phyloP scores from a whole-genome alignment of 2,329 filamentous ascomycete genomes.

The Bimuria novae-zelandiae region DNA sequence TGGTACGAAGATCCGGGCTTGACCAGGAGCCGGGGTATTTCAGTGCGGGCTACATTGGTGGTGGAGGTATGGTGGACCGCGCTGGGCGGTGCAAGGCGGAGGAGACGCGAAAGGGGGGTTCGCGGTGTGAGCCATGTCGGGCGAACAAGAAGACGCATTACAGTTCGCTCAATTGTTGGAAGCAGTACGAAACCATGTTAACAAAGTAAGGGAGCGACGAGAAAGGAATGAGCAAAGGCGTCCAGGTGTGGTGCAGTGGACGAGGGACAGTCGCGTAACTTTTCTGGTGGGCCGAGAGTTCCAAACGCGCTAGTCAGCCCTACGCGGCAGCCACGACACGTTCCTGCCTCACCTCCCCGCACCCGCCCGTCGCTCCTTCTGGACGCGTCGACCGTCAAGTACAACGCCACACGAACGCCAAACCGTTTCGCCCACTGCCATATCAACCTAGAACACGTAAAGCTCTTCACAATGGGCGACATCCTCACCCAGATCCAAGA shows the following conservation, averaged over 20 bases:
- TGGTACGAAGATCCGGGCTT: constrained; percentile 55
- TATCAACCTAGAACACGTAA: not conserved
- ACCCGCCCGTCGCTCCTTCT: not conserved
- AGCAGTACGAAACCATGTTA: constrained; percentile 27
- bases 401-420: not conserved
- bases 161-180: constrained; percentile 7
- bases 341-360: not conserved
- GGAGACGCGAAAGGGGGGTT: constrained; percentile 25
- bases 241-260: constrained; percentile 1
- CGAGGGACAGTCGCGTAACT: constrained; percentile 22
- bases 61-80: constrained; percentile 33
- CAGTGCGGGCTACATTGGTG: constrained; percentile 26
- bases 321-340: constrained; percentile 4
- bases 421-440: not conserved
- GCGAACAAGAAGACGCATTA: constrained; percentile 35
- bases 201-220: constrained; percentile 16
- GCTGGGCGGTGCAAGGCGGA: constrained; percentile 25
- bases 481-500: constrained; percentile 83
- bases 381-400: too few species aligned
- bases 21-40: constrained; percentile 33
- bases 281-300: constrained; percentile 20
- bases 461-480: constrained; percentile 66
- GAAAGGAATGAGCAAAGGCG: not conserved
- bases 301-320: constrained; percentile 24
- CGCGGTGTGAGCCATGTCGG: constrained; percentile 27